Evolutionary conservation across 257 asterid genomes (phyloP).

Genomic region (Coffea canephora): DNA sequence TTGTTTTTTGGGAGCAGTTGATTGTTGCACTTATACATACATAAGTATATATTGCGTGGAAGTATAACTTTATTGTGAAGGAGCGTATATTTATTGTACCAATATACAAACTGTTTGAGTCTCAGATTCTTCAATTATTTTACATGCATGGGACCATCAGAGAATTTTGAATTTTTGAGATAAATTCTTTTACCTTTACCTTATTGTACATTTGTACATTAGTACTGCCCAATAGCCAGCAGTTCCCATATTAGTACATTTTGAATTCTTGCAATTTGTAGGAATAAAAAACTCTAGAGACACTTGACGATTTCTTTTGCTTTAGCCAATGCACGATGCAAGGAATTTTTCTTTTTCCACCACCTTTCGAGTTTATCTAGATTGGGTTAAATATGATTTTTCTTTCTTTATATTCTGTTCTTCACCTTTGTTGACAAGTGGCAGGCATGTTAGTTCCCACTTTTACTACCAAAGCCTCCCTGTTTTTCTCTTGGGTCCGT

Average conservation of each 20-base stretch:
- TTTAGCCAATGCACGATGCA: conserved; percentile 50
- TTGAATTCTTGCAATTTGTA: conserved; percentile 26
- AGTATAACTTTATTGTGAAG: not conserved
- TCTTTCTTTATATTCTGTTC: conserved; percentile 49
- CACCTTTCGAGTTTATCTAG: conserved; percentile 31
- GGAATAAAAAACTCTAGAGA: conserved; percentile 22
- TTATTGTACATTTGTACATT: not conserved
- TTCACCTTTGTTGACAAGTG: conserved; percentile 60
- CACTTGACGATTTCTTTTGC: conserved; percentile 10
- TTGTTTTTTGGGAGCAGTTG: not conserved
- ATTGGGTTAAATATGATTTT: conserved; percentile 15
- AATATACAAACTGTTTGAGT: too few species aligned
- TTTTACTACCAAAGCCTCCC: conserved; percentile 41
- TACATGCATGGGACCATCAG: conserved; percentile 8
- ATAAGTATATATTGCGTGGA: not conserved
- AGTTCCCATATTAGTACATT: conserved; percentile 32
- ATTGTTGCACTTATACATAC: too few species aligned
- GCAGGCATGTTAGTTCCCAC: conserved; percentile 55
- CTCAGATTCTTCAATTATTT: too few species aligned
- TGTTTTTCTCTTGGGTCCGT: conserved; percentile 19
- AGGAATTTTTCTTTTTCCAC: conserved; percentile 36
- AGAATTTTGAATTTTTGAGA: conserved; percentile 10
- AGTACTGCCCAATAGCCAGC: conserved; percentile 41
- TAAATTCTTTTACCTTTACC: not conserved
- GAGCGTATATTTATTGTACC: not conserved